Percentiles rank a stretch among this genome's conserved stretches.
phyloP scores from a whole-genome alignment of 306 rosid genomes.

The Citrullus mucosospermus region DNA sequence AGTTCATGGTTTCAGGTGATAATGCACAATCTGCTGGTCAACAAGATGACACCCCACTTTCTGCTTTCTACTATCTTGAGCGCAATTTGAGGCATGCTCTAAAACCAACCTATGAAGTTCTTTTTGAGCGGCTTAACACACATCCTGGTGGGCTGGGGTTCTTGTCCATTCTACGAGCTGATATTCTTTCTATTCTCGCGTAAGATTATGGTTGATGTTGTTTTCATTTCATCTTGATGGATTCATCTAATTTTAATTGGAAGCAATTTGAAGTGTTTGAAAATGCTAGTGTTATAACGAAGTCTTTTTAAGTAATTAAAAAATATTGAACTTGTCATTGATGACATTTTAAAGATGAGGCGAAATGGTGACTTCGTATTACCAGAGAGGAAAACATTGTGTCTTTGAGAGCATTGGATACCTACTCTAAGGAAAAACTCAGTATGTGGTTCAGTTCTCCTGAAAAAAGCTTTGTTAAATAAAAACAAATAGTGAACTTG shows the following conservation, averaged over 20 bases:
- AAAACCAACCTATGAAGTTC: slow-evolving; percentile 70
- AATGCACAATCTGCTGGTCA: slow-evolving; percentile 29
- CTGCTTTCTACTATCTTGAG: slow-evolving; percentile 69
- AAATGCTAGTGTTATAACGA: not conserved
- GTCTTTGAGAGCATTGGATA: slow-evolving; percentile 76
- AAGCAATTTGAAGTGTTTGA: not conserved
- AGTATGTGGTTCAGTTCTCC: slow-evolving; percentile 85
- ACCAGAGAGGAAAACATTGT: slow-evolving; percentile 61
- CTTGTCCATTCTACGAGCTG: slow-evolving; percentile 68
- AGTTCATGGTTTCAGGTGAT: slow-evolving; percentile 22
- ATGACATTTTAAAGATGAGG: not conserved
- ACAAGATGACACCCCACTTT: slow-evolving; percentile 39
- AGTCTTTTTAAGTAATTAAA: not conserved
- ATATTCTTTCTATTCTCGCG: slow-evolving; percentile 63
- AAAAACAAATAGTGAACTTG: not conserved
- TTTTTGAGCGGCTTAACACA: slow-evolving; percentile 81
- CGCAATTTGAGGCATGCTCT: slow-evolving; percentile 73
- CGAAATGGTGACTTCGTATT: not conserved
- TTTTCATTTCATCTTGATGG: not conserved
- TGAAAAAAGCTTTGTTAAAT: not conserved
- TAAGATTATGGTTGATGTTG: slow-evolving; percentile 29
- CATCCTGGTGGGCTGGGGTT: slow-evolving; percentile 84
- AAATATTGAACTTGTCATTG: not conserved
- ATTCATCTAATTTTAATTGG: not conserved
- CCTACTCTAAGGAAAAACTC: slow-evolving; percentile 69